Evolutionary conservation across 768 basidiomycete genomes (phyloP), one percentile per base, ranked within the genome.

Genomic region (Russula vinacea): DNA sequence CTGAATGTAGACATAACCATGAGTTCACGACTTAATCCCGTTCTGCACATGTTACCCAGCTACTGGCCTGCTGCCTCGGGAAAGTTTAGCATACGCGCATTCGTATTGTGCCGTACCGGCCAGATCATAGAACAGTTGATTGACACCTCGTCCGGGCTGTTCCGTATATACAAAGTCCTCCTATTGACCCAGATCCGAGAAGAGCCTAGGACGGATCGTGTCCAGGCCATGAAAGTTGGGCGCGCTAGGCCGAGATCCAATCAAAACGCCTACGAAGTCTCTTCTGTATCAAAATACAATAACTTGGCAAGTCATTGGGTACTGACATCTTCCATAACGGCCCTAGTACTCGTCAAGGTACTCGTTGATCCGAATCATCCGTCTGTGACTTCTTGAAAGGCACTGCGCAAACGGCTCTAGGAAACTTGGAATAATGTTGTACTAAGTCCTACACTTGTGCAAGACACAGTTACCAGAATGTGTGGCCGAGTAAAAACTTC

Each of bases 281-380:
- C 42, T 24, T n/a, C n/a, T 7, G 47, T 32, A 11, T 8, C 29
- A 45, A n/a, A n/a, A n/a, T n/a, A n/a, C n/a, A n/a, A n/a, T n/a
- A n/a, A n/a, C n/a, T n/a, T n/a, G 8, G 47, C 10, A 52, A 14
- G 51, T 6, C 40, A 17, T 39, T 29, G 33, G 26, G 55, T 42
- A 56, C 55, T 64, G 62, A 64, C 62, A 64, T 10, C 51, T 64
- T 64, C 52, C 60, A 47, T 61, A 16, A 33, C 5, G 1, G 17
- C 45, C 16, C 26, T 26, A n/a, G n/a, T 19, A 16, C 11, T 10
- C 42, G 5, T 32, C 49, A 29, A 54, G n/a, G n/a, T n/a, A 47
- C 17, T 10, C 17, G 14, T 13, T 2, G 22, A 50, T 29, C 29
- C 52, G 40, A 16, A 17, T 22, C 16, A 26, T 56, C 40, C 40